Percentiles rank a stretch among this genome's conserved stretches.
Conservation (phyloP, 148 eudicot species). For the Talinum fruticosum region DNA sequence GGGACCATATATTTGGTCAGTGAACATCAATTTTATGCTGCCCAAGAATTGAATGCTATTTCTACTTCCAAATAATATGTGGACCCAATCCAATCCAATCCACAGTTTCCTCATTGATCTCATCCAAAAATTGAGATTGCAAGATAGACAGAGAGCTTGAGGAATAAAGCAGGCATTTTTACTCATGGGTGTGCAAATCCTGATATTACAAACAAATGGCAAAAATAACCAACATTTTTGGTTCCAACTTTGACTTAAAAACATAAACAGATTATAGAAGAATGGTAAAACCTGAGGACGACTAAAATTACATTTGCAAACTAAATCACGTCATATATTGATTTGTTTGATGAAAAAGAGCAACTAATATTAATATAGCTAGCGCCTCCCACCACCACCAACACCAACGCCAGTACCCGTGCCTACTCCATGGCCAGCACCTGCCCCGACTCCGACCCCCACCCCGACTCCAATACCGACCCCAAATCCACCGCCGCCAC, state of each 20-base stretch:
- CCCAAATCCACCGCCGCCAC: conserved; percentile 29
- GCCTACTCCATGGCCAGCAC: conserved; percentile 27
- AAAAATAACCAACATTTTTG: neutral
- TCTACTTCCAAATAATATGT: neutral
- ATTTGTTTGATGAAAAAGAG: too few species aligned
- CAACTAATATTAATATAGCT: too few species aligned
- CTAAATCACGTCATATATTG: too few species aligned
- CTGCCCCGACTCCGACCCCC: conserved; percentile 25
- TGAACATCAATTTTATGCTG: neutral
- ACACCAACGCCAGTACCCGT: conserved; percentile 25
- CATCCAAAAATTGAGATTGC: neutral
- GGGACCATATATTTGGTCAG: neutral
- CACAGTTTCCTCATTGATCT: neutral
- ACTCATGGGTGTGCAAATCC: neutral
- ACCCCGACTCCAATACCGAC: conserved; percentile 30
- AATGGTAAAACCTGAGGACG: neutral
- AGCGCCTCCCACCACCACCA: conserved; percentile 32
- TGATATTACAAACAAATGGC: conserved; percentile 12
- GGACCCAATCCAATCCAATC: neutral
- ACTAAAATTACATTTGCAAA: neutral
- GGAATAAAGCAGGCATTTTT: neutral
- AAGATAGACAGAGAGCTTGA: neutral
- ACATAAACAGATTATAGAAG: too few species aligned
- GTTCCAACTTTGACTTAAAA: neutral
- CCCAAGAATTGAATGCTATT: neutral